Evolutionary conservation across 768 basidiomycete species (phyloP), one percentile per base, ranked within the genome.

Genomic region (Podaxis rugospora): DNA sequence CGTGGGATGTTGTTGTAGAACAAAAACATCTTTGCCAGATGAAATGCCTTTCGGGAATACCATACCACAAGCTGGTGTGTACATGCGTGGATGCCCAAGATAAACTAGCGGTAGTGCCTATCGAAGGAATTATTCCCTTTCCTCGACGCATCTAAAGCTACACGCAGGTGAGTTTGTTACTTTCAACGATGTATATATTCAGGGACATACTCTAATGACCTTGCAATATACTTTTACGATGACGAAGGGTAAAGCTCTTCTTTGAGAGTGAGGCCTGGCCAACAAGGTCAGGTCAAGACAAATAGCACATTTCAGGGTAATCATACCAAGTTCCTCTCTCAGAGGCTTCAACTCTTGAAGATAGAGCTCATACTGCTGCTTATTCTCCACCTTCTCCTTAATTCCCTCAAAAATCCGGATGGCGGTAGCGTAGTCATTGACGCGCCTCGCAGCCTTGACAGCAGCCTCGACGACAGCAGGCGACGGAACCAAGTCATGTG

Each of bases 311-410:
- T 46, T 42, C 27, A 49, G 36, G 27, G 54, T 27, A n/a, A 36
- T 70, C 79, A 50, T 67, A 97, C 95, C 96, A 62, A 99, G 83
- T 79, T 99, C 95, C 71, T 96, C 88, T 66, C 92, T 83, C 65
- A 97, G 77, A 55, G 85, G 81, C 75, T 90, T 93, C 67, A 97
- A 81, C 76, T 98, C 96, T 13, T 92, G 85, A 71, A 99, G 77
- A 74, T 99, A 98, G 35, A 88, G 87, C 79, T 93, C 80, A 72
- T 98, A 98, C 77, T 98, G 97, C 61, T 85, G 78, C 79, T 91
- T 90, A 80, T 95, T 98, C 82, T 99, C 97, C 51, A 97, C 95
- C 82, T 99, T 98, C 77, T 95, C 94, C 79, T 85, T 89, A 69
- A 99, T 74, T 62, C 96, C 97, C 82, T 98, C 96, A 69, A 98